A percentile compares a stretch with the other conserved stretches of the same genome.
Evolutionary conservation across 345 rosid genomes (phyloP).

Genomic region (Geranium rotundifolium): DNA sequence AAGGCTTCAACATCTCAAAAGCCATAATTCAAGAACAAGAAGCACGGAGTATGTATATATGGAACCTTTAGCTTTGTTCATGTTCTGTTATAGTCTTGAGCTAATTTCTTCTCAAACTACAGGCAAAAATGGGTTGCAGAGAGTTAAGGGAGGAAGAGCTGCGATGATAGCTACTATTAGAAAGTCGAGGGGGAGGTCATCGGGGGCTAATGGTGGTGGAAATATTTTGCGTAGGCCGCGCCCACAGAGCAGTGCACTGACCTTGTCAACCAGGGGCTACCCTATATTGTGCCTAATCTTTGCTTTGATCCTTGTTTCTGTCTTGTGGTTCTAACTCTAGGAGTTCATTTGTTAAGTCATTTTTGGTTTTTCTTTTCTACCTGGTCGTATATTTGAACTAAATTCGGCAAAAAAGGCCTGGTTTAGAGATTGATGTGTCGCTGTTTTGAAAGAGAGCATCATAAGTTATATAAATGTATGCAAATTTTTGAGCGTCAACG

Average conservation of each 20-base stretch:
- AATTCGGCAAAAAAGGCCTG: no score
- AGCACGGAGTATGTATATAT: neutral
- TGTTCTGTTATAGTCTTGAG: neutral
- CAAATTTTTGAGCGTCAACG: no score
- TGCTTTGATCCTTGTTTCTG: neutral
- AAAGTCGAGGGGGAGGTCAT: neutral
- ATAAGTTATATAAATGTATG: no score
- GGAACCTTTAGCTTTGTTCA: neutral
- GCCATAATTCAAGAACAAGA: neutral
- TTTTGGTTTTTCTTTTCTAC: neutral
- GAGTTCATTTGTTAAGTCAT: neutral
- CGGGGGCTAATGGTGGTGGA: neutral
- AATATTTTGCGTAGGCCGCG: neutral
- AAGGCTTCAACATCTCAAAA: neutral
- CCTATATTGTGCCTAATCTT: neutral
- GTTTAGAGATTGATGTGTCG: no score
- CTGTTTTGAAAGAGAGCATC: no score
- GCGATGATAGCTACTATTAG: neutral
- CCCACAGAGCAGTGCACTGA: neutral
- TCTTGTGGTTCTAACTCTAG: neutral
- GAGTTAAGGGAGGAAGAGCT: neutral
- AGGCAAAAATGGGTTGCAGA: neutral
- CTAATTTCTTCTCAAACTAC: neutral
- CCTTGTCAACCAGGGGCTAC: neutral
- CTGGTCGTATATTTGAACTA: no score